These are phyloP conservation scores for Omphalea diandra DNA, from an alignment of 441 rosid genomes.

Conservation along the genomic window DNA sequence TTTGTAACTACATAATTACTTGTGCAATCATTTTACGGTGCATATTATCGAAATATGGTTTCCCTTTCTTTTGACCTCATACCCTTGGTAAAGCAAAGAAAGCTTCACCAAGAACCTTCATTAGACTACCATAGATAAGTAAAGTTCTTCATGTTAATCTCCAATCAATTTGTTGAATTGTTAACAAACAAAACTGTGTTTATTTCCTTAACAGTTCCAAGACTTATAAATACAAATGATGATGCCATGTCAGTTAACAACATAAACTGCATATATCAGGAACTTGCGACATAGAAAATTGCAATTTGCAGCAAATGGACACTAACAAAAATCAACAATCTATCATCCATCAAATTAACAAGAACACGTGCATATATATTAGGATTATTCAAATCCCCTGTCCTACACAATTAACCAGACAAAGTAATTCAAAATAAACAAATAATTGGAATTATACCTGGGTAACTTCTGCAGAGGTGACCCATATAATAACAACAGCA, in stretches of 20 bases:
- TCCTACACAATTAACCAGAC: neutral
- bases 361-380: neutral
- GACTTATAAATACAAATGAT: neutral
- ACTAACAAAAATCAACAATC: conserved; percentile 11
- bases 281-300: conserved; percentile 1
- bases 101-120: neutral
- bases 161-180: neutral
- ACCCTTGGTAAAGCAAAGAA: neutral
- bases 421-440: neutral
- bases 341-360: neutral
- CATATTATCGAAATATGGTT: neutral
- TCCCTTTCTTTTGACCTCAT: conserved; percentile 9
- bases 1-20: too few species aligned
- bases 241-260: neutral
- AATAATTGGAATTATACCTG: conserved; percentile 50
- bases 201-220: neutral
- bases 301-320: neutral
- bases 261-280: neutral
- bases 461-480: conserved; percentile 98
- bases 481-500: conserved; percentile 96
- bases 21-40: conserved; percentile 1
- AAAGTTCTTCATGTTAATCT: neutral
- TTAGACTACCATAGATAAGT: neutral
- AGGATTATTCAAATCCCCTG: conserved; percentile 1
- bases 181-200: neutral